Percentiles rank a stretch among this genome's conserved stretches.
phyloP scores from a whole-genome alignment of 23 red algal genomes.

The Chondrus crispus region DNA sequence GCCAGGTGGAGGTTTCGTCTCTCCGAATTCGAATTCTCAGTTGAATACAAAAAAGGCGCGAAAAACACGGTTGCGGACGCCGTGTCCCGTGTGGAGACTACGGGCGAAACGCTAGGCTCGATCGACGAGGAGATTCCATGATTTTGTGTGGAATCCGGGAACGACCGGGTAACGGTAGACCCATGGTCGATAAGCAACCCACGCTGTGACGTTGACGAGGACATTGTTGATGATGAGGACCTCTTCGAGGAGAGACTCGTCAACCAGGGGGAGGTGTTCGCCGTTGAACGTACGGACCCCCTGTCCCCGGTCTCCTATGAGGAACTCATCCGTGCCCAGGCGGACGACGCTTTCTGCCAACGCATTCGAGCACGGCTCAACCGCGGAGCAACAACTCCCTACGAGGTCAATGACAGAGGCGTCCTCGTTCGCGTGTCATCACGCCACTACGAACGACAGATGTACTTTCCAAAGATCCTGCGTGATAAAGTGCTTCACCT shows the following conservation, averaged over 20 bases:
- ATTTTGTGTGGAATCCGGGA: not conserved
- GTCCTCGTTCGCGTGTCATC: not conserved
- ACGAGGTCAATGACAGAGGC: not conserved
- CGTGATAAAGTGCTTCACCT: not conserved
- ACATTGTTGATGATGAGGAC: too few relatives aligned
- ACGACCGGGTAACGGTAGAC: too few relatives aligned
- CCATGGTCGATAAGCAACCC: too few relatives aligned
- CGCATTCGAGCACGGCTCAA: not conserved
- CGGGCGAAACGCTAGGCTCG: not conserved
- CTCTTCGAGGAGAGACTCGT: too few relatives aligned
- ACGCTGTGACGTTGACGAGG: too few relatives aligned
- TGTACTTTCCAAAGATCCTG: not conserved
- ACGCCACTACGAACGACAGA: not conserved
- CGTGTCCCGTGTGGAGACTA: not conserved
- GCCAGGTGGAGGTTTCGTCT: not conserved
- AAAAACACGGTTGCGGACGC: not conserved
- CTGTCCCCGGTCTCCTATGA: not conserved
- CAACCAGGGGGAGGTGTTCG: too few relatives aligned
- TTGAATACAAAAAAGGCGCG: not conserved
- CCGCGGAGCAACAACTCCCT: not conserved
- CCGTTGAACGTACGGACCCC: too few relatives aligned
- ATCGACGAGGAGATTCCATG: not conserved
- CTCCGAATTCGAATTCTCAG: not conserved
- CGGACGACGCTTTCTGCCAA: not conserved
- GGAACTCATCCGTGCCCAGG: not conserved